Percentiles rank a stretch among this genome's conserved stretches.
Evolutionary conservation across 2,329 filamentous ascomycete species (phyloP).

Genomic region (Arthrobotrys entomopaga): DNA sequence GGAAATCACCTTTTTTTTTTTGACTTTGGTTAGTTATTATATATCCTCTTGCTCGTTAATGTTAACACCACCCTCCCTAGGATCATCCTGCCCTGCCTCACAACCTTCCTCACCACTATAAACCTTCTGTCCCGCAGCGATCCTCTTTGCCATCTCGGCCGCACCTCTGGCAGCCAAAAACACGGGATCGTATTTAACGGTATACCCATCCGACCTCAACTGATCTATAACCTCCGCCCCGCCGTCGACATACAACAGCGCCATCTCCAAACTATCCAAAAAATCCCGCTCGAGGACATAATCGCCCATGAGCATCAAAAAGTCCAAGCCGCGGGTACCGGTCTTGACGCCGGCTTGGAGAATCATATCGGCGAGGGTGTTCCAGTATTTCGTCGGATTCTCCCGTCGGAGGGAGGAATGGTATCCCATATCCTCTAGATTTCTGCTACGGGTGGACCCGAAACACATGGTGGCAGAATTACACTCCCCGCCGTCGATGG

Average conservation of each 20-base stretch:
- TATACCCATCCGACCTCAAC: not conserved
- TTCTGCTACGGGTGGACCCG: not conserved
- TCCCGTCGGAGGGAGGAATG: not conserved
- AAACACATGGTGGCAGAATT: conserved; percentile 11
- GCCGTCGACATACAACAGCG: conserved; percentile 4
- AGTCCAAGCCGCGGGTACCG: not conserved
- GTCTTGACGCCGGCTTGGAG: not conserved
- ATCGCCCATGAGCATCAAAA: conserved; percentile 16
- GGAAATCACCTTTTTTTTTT: no score
- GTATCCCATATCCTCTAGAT: conserved; percentile 19
- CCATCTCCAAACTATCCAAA: conserved; percentile 19
- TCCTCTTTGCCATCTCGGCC: conserved; percentile 29
- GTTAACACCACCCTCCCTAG: conserved; percentile 2
- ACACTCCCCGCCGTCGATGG: conserved; percentile 55
- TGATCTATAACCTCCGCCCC: conserved; percentile 9
- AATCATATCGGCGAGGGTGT: conserved; percentile 1
- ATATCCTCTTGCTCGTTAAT: conserved; percentile 1
- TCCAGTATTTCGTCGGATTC: conserved; percentile 22
- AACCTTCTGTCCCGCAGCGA: conserved; percentile 16
- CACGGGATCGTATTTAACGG: not conserved
- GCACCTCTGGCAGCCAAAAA: conserved; percentile 14
- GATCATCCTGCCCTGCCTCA: not conserved
- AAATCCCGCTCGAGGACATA: conserved; percentile 14
- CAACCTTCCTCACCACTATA: conserved; percentile 20
- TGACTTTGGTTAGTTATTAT: no score